Base-by-base conservation (phyloP, 495 filamentous ascomycete genomes). In the Aspergillus incahuasiensis region DNA sequence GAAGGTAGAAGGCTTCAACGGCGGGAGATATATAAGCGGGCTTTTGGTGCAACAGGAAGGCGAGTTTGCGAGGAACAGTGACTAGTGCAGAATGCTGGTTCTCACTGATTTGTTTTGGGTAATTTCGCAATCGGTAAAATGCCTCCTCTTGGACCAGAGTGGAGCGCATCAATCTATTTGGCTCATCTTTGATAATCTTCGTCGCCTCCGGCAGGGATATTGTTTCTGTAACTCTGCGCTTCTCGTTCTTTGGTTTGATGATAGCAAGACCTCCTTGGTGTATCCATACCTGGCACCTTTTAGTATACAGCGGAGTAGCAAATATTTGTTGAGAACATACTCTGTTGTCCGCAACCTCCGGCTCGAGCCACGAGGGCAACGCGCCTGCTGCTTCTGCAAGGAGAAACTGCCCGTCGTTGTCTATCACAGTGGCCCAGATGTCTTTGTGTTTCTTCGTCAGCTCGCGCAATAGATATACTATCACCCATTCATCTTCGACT, bases 401-500 rank as follows among this genome's bases (percentile, higher is more conserved):
- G 32, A 98, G 80, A 62, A 98, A 98, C 63, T 98, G 90, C 56
- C 94, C 94, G 73, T 97, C 95, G 21, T 83, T 85, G 68, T 98
- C 94, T 57, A 78, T 82, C 5, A 95, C 81, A 45, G 86, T 82
- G 39, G 91, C 79, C 94, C 92, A 97, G 7, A 92, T 73, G 52
- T 88, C 80, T 49, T 80, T 76, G 58, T 88, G 90, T 52, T 81
- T 70, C 61, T 77, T 86, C 63, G 85, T 92, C 55, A 97, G 70
- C 63, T 91, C 86, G 34, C 88, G 84, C n/a, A 98, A 79, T 11
- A 97, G 68, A 69, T 92, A 96, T 22, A 97, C 91, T 49, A 97
- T 84, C 2, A 97, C 81, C 94, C 94, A 98, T 74, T 97, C 95
- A 64, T 98, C 94, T 63, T 96, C 94, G 7, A 97, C 84, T 3